phyloP scores from a whole-genome alignment of 2,329 filamentous ascomycete genomes.

The Aspergillus phoenicis region DNA sequence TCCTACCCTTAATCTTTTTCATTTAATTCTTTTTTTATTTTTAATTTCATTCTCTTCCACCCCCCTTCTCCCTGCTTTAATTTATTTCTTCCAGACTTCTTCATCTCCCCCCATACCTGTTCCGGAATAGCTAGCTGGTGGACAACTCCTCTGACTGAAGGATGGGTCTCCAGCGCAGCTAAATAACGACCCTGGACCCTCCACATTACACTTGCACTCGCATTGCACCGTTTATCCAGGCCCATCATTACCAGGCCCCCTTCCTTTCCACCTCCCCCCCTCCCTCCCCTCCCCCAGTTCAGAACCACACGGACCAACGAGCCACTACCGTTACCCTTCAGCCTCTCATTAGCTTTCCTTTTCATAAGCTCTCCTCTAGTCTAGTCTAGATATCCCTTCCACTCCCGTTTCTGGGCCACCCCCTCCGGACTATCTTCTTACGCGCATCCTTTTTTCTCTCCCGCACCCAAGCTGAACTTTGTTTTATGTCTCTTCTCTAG shows the following conservation, averaged over 20 bases:
- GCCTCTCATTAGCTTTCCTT: slow-evolving; percentile 30
- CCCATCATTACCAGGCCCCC: slow-evolving; percentile 19
- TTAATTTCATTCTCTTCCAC: slow-evolving; percentile 17
- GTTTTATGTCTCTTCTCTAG: neutral
- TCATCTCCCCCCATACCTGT: slow-evolving; percentile 16
- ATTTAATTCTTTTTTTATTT: slow-evolving; percentile 17
- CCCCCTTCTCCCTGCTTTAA: slow-evolving; percentile 11
- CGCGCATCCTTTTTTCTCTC: slow-evolving; percentile 17
- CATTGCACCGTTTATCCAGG: slow-evolving; percentile 29
- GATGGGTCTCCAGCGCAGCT: slow-evolving; percentile 37
- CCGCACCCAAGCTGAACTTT: slow-evolving; percentile 19
- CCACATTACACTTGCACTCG: slow-evolving; percentile 31
- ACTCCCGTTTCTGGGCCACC: slow-evolving; percentile 21
- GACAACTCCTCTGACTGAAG: slow-evolving; percentile 25
- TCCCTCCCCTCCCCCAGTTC: slow-evolving; percentile 24
- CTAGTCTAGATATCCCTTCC: slow-evolving; percentile 24
- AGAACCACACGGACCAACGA: slow-evolving; percentile 30
- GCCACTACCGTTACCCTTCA: slow-evolving; percentile 26
- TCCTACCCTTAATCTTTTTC: slow-evolving; percentile 11
- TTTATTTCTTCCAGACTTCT: slow-evolving; percentile 10
- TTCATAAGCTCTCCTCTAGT: slow-evolving; percentile 23
- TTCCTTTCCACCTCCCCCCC: neutral
- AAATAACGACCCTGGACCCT: slow-evolving; percentile 47
- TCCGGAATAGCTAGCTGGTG: slow-evolving; percentile 20
- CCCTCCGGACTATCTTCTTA: slow-evolving; percentile 21